These are phyloP conservation scores for Zalaria obscura DNA, from an alignment of 2,329 filamentous ascomycete species.

Conservation along the genomic window DNA sequence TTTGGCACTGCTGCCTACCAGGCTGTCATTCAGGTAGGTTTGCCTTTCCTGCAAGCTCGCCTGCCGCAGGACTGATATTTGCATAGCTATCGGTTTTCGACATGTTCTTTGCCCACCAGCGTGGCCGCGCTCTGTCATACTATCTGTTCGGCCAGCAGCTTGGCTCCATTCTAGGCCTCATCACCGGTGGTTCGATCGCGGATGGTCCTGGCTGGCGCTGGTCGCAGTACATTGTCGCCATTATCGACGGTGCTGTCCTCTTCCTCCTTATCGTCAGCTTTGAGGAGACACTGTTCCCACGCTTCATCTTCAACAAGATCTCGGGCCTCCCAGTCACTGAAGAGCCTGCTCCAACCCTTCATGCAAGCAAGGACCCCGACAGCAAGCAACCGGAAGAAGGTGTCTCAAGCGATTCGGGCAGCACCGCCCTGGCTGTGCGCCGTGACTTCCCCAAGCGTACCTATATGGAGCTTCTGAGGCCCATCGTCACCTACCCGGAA, in stretches of 20 bases:
- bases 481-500: conserved; percentile 14
- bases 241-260: conserved; percentile 11
- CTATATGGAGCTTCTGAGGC: conserved; percentile 10
- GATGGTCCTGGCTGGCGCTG: conserved; percentile 23
- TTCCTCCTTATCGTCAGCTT: conserved; percentile 14
- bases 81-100: conserved; percentile 22
- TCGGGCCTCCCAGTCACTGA: not conserved
- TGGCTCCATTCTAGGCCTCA: conserved; percentile 23
- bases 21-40: conserved; percentile 18
- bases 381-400: not conserved
- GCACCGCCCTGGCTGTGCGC: no score
- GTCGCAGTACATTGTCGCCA: conserved; percentile 18
- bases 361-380: not conserved
- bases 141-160: conserved; percentile 27
- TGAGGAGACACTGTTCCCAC: conserved; percentile 22
- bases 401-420: not conserved
- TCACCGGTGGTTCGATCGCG: conserved; percentile 21
- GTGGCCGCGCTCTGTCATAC: conserved; percentile 21
- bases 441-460: conserved; percentile 8
- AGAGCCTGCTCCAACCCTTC: not conserved
- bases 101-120: conserved; percentile 25
- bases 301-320: conserved; percentile 14
- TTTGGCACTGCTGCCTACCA: conserved; percentile 24
- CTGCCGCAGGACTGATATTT: no score
- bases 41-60: no score